Evolutionary conservation across 371 early-diverging fungal genomes (phyloP).

Genomic region (Lichtheimia ramosa): DNA sequence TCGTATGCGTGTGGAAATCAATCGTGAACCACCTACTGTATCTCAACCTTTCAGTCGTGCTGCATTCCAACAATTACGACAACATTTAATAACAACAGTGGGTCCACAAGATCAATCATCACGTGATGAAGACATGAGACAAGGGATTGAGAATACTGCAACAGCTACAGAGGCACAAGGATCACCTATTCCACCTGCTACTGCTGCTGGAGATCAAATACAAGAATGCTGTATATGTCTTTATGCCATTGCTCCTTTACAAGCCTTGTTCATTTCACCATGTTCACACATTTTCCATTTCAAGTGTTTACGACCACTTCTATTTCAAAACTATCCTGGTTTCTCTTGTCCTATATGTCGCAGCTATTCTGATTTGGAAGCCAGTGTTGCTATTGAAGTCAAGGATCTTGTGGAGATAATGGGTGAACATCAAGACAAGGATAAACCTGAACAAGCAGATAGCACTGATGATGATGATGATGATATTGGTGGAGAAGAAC

Average conservation of each 20-base stretch:
- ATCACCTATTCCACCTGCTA: neutral
- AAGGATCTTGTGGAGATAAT: slow-evolving; percentile 51
- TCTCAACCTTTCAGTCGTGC: slow-evolving; percentile 23
- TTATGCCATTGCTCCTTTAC: slow-evolving; percentile 88
- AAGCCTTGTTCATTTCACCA: slow-evolving; percentile 94
- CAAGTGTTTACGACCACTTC: slow-evolving; percentile 82
- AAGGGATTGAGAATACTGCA: neutral
- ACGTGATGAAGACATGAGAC: neutral
- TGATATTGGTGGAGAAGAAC: neutral
- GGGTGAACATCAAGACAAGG: slow-evolving; percentile 12
- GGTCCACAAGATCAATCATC: neutral
- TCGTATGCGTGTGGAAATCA: slow-evolving; percentile 79
- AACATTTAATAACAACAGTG: slow-evolving; percentile 13
- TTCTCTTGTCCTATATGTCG: slow-evolving; percentile 95
- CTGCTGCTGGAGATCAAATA: slow-evolving; percentile 6
- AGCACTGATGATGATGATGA: neutral
- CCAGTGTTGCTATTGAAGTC: slow-evolving; percentile 72
- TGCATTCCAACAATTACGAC: slow-evolving; percentile 26
- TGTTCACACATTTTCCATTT: slow-evolving; percentile 98
- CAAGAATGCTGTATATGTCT: slow-evolving; percentile 98
- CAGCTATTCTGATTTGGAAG: slow-evolving; percentile 91
- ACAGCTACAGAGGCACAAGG: neutral
- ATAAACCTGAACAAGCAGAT: slow-evolving; percentile 3
- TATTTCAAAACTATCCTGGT: slow-evolving; percentile 69
- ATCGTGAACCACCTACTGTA: slow-evolving; percentile 46